A percentile compares a stretch with the other conserved stretches of the same genome.
Conservation (phyloP, 2,329 filamentous ascomycete species). For the Diplodia seriata region DNA sequence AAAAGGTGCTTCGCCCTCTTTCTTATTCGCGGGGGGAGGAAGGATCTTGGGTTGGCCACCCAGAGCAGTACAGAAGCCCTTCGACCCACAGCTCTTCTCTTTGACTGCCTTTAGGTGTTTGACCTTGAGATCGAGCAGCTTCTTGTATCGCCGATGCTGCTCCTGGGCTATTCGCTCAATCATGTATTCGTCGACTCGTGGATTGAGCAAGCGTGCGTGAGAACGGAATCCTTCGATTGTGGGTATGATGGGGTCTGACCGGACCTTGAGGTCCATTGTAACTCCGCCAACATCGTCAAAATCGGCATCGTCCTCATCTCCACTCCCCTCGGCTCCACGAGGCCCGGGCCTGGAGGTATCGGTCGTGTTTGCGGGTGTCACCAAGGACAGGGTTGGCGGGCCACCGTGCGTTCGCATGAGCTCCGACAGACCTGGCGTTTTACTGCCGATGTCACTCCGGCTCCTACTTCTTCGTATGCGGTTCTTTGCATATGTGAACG, state of each 20-base stretch:
- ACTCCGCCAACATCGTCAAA: conserved; percentile 56
- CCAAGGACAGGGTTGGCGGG: conserved; percentile 63
- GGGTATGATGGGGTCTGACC: conserved; percentile 72
- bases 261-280: conserved; percentile 66
- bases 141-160: conserved; percentile 79
- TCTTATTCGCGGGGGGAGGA: conserved; percentile 61
- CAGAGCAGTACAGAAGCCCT: conserved; percentile 67
- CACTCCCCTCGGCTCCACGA: conserved; percentile 13
- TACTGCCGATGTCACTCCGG: conserved; percentile 61
- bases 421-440: conserved; percentile 57
- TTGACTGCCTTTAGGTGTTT: conserved; percentile 71
- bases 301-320: conserved; percentile 49
- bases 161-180: conserved; percentile 84
- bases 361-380: conserved; percentile 53
- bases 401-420: conserved; percentile 65
- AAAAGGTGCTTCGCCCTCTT: conserved; percentile 64
- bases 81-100: conserved; percentile 65
- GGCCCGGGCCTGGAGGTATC: conserved; percentile 40
- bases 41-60: conserved; percentile 71
- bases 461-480: conserved; percentile 61
- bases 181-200: conserved; percentile 70
- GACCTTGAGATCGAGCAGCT: conserved; percentile 71
- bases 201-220: conserved; percentile 77
- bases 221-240: conserved; percentile 77
- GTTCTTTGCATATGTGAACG: conserved; percentile 49